A percentile compares a stretch with the other conserved stretches of the same genome.
phyloP scores from a whole-genome alignment of 176 grass and related monocot genomes.

The Otatea glauca region DNA sequence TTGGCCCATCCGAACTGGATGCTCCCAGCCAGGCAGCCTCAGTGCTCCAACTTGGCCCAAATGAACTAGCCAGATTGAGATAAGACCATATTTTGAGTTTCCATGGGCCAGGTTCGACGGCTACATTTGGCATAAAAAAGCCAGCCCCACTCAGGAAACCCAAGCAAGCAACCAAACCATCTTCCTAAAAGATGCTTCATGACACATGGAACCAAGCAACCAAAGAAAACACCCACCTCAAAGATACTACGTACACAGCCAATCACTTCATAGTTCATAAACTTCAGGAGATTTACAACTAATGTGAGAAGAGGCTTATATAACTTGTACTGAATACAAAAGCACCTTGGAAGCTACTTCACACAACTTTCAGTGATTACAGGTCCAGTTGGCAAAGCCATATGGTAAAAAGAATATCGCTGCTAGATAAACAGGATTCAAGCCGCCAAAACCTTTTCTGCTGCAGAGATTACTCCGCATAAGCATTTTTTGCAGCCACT shows the following conservation, averaged over 20 bases:
- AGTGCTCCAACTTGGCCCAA: neutral
- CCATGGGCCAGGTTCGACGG: neutral
- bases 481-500: neutral
- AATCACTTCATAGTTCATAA: neutral
- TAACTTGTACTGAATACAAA: slow-evolving; percentile 3
- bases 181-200: neutral
- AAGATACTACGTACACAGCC: slow-evolving; percentile 13
- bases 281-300: neutral
- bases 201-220: slow-evolving; percentile 4
- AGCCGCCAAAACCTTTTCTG: neutral
- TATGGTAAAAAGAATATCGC: neutral
- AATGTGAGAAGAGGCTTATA: neutral
- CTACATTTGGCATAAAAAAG: neutral
- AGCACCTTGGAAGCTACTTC: neutral
- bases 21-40: neutral
- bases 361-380: neutral
- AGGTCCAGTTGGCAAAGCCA: neutral
- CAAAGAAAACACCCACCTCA: neutral
- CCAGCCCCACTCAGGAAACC: neutral
- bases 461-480: neutral
- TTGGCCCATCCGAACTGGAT: neutral
- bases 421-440: neutral
- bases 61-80: slow-evolving; percentile 25
- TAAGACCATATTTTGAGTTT: slow-evolving; percentile 17
- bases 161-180: neutral